Percentiles rank a stretch among this genome's conserved stretches.
These are phyloP conservation scores for Dioscorea dumetorum DNA, from an alignment of 106 monocot species.

Conservation along the genomic window DNA sequence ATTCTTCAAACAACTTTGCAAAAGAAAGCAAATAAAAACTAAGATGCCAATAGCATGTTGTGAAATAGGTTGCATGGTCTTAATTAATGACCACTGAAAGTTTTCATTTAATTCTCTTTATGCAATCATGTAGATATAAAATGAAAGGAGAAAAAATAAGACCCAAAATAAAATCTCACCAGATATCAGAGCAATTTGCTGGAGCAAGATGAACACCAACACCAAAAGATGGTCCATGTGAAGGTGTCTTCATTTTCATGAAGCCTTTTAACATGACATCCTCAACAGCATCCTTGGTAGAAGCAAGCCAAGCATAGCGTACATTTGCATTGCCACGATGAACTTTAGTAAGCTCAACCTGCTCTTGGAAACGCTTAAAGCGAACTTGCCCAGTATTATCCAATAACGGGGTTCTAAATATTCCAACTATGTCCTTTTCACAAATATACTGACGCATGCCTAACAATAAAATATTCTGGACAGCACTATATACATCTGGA, in stretches of 20 bases:
- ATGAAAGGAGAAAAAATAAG: neutral
- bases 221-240: constrained; percentile 27
- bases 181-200: constrained; percentile 44
- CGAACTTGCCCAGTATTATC: constrained; percentile 36
- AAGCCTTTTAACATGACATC: constrained; percentile 43
- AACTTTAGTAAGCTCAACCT: constrained; percentile 21
- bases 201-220: constrained; percentile 51
- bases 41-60: too few relatives aligned
- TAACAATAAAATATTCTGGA: constrained; percentile 33
- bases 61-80: neutral
- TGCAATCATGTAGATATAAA: neutral
- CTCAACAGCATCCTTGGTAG: constrained; percentile 44
- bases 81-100: neutral
- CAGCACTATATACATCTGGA: constrained; percentile 17
- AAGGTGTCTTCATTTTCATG: constrained; percentile 20
- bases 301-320: constrained; percentile 74
- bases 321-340: constrained; percentile 57
- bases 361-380: constrained; percentile 45
- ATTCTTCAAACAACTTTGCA: neutral
- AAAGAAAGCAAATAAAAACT: neutral
- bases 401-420: constrained; percentile 27
- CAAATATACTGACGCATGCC: constrained; percentile 27
- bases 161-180: constrained; percentile 27
- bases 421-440: constrained; percentile 41
- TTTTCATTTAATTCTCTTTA: neutral